A percentile compares a stretch with the other conserved stretches of the same genome.
phyloP scores from a whole-genome alignment of 345 rosid genomes.

The Hibiscus trionum region DNA sequence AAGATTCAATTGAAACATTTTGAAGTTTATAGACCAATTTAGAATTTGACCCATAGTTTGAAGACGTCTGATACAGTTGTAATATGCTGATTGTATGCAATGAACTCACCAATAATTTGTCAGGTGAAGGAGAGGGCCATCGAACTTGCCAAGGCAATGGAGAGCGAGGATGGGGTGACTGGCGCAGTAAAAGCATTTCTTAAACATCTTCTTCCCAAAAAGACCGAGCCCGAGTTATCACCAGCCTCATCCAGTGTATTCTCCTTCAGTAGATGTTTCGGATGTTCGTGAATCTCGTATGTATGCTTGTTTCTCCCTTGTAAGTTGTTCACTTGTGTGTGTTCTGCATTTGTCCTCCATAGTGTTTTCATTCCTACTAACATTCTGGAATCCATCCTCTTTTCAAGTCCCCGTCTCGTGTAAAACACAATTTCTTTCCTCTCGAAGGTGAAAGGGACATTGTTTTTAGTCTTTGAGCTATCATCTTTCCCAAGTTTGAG shows the following conservation, averaged over 20 bases:
- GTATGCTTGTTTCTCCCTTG: neutral
- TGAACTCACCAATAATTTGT: neutral
- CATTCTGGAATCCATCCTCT: neutral
- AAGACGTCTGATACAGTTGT: no score
- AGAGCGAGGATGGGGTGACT: slow-evolving; percentile 88
- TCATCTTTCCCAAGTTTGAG: neutral
- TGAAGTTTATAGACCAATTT: no score
- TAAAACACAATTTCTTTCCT: neutral
- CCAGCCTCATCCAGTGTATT: slow-evolving; percentile 34
- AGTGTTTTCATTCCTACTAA: neutral
- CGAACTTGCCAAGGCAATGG: slow-evolving; percentile 85
- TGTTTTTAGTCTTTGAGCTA: neutral
- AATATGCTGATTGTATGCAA: neutral
- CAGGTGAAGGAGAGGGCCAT: slow-evolving; percentile 83
- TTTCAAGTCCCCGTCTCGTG: neutral
- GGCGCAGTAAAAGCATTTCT: slow-evolving; percentile 95
- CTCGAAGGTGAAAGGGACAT: neutral
- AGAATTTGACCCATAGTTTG: no score
- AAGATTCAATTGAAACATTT: no score
- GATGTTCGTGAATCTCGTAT: slow-evolving; percentile 44
- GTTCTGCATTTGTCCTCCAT: neutral
- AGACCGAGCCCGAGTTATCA: slow-evolving; percentile 22
- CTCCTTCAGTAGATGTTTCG: slow-evolving; percentile 64
- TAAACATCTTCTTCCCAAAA: slow-evolving; percentile 58
- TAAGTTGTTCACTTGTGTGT: neutral